phyloP scores from a whole-genome alignment of 805 yeast species.

The Dipodascus geniculatus region DNA sequence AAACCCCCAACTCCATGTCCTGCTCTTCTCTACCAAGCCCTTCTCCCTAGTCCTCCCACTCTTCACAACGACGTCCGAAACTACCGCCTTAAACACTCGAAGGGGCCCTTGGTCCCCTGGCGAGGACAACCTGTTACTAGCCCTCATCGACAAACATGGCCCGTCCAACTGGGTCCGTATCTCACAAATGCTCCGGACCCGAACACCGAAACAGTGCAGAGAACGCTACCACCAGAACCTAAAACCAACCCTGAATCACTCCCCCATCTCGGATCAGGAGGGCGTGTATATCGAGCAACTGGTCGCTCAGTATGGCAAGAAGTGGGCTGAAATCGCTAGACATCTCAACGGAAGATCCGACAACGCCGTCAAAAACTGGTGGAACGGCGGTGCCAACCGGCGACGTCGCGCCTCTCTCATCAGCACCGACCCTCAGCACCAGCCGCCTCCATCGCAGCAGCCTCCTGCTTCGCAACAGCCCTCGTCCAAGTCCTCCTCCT shows the following conservation, averaged over 20 bases:
- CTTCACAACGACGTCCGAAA: background rate
- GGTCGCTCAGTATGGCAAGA: conserved; percentile 69
- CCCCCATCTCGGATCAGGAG: conserved; percentile 77
- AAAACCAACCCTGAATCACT: conserved; percentile 69
- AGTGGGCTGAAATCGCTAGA: conserved; percentile 93
- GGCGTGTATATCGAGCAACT: conserved; percentile 71
- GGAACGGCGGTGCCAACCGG: conserved; percentile 90
- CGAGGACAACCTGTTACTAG: conserved; percentile 65
- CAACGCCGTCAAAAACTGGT: conserved; percentile 89
- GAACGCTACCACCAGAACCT: conserved; percentile 87
- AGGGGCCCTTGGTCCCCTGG: conserved; percentile 88
- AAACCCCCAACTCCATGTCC: too few species aligned
- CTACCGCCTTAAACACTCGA: conserved; percentile 7
- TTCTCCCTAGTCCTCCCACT: too few species aligned
- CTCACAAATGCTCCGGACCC: conserved; percentile 55
- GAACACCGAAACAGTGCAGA: conserved; percentile 87
- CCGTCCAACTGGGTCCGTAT: conserved; percentile 87
- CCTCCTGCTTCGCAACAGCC: conserved; percentile 3
- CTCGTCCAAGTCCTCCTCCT: background rate
- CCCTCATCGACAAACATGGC: conserved; percentile 57
- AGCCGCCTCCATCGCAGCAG: background rate
- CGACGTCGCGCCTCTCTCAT: conserved; percentile 33
- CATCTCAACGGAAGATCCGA: conserved; percentile 79
- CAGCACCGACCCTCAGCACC: background rate
- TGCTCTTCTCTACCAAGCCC: too few species aligned